Percentiles rank a stretch among this genome's conserved stretches.
phyloP scores from a whole-genome alignment of 768 basidiomycete genomes.

The Glaciozyma martinii region DNA sequence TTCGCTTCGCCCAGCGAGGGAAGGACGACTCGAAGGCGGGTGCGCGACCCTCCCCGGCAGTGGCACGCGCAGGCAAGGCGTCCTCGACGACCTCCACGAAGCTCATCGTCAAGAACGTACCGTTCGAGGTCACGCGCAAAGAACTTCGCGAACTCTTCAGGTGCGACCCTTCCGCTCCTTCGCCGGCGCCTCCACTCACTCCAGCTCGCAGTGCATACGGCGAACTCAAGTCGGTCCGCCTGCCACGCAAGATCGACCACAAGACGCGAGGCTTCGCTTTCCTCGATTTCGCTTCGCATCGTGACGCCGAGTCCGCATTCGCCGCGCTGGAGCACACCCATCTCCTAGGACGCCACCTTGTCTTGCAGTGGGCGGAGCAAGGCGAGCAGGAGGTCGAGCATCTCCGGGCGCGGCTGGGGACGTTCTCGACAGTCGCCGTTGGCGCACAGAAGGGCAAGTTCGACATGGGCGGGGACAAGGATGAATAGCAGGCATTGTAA shows the following conservation, averaged over 20 bases:
- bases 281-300: conserved; percentile 79
- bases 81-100: conserved; percentile 66
- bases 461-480: not conserved
- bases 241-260: conserved; percentile 85
- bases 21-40: conserved; percentile 46
- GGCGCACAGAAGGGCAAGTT: not conserved
- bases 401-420: conserved; percentile 63
- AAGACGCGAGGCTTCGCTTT: conserved; percentile 91
- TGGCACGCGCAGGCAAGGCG: conserved; percentile 40
- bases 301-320: conserved; percentile 84
- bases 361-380: conserved; percentile 81
- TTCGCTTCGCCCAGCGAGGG: conserved; percentile 79
- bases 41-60: conserved; percentile 36
- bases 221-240: conserved; percentile 82
- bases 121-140: conserved; percentile 90
- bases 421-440: conserved; percentile 40
- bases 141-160: conserved; percentile 82
- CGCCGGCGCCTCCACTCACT: not conserved
- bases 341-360: conserved; percentile 87
- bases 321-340: conserved; percentile 83
- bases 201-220: conserved; percentile 60
- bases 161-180: conserved; percentile 45
- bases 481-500: conserved; percentile 44
- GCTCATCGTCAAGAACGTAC: conserved; percentile 96
- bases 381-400: conserved; percentile 56